Conservation (phyloP, 805 yeast genomes). For the Kurtzmaniella cleridarum region DNA sequence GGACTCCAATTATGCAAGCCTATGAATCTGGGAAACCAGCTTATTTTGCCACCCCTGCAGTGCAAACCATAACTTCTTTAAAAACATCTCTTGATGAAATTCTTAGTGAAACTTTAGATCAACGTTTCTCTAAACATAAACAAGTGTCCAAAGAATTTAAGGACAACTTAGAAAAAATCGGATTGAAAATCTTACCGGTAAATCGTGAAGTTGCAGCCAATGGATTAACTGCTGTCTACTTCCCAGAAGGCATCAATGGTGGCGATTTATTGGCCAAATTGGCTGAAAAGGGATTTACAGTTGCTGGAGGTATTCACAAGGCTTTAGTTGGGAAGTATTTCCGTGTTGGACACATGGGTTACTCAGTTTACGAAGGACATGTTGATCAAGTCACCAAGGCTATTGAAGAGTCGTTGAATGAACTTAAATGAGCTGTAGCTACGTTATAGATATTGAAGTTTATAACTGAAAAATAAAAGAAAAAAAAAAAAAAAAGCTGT, state of each 20-base stretch:
- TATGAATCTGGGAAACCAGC: conserved; percentile 76
- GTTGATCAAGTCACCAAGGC: conserved; percentile 29
- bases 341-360: conserved; percentile 96
- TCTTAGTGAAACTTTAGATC: conserved; percentile 47
- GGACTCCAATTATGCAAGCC: conserved; percentile 86
- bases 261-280: conserved; percentile 56
- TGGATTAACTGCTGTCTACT: conserved; percentile 81
- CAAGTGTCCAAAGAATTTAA: conserved; percentile 64
- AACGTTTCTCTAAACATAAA: conserved; percentile 59
- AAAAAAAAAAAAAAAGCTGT: neutral
- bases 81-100: conserved; percentile 72
- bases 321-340: conserved; percentile 77
- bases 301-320: conserved; percentile 89
- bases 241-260: conserved; percentile 71
- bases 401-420: conserved; percentile 25
- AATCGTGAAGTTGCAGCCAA: conserved; percentile 64
- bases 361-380: conserved; percentile 46
- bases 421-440: conserved; percentile 10
- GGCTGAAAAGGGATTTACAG: conserved; percentile 60
- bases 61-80: conserved; percentile 78
- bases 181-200: conserved; percentile 65
- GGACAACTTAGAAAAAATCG: conserved; percentile 47
- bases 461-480: neutral
- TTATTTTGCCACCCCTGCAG: conserved; percentile 97
- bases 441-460: neutral